Evolutionary conservation across 139 green algal genomes (phyloP).

Genomic region (Coelastrella sp.): DNA sequence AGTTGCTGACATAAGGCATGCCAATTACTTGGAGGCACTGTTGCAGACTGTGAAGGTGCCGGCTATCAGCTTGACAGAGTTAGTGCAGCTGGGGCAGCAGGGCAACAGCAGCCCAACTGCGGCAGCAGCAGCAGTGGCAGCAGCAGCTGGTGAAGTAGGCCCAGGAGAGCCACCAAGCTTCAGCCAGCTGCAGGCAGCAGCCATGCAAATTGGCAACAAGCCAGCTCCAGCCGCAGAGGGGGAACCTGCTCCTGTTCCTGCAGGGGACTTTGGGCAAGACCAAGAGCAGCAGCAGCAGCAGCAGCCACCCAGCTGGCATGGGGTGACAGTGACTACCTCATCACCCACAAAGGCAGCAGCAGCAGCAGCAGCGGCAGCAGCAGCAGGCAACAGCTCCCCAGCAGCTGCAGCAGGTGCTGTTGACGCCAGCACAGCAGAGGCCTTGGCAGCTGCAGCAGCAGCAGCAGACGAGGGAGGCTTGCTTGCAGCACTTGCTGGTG

Average conservation of each 20-base stretch:
- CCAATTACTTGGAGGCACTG: constrained; percentile 47
- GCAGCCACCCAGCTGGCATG: neutral
- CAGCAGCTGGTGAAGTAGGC: constrained; percentile 20
- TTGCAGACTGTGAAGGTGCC: constrained; percentile 49
- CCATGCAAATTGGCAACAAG: constrained; percentile 16
- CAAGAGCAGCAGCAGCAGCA: constrained; percentile 14
- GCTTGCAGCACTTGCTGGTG: constrained; percentile 20
- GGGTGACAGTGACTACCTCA: neutral
- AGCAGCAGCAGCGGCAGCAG: constrained; percentile 6
- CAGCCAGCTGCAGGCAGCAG: constrained; percentile 42
- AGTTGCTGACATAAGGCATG: constrained; percentile 38
- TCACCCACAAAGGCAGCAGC: neutral
- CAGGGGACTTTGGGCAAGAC: neutral
- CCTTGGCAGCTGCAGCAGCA: constrained; percentile 31
- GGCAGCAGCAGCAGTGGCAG: constrained; percentile 14
- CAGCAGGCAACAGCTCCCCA: constrained; percentile 14
- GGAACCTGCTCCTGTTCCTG: neutral
- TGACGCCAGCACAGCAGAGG: neutral
- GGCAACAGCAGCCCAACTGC: neutral
- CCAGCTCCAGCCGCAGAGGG: neutral
- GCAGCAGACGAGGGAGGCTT: constrained; percentile 1
- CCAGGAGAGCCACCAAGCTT: neutral
- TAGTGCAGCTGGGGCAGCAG: constrained; percentile 18
- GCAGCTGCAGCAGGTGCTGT: neutral
- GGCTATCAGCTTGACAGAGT: constrained; percentile 33